These are phyloP conservation scores for Yamadazyma nakazawae DNA, from an alignment of 805 yeast species.

Conservation along the genomic window DNA sequence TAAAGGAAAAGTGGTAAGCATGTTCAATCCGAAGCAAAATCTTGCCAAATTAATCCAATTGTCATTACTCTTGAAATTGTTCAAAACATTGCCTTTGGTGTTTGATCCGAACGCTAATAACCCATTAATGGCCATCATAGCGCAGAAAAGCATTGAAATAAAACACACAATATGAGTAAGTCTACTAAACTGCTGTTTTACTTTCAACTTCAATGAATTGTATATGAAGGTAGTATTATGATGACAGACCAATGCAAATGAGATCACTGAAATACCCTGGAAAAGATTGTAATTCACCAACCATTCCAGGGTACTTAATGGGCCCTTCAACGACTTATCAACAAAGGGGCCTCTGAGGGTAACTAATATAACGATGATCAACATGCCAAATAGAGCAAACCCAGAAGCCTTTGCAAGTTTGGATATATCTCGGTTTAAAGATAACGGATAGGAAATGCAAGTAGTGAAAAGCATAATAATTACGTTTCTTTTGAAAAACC, in stretches of 20 bases:
- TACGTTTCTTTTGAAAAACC: slow-evolving; percentile 64
- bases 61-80: slow-evolving; percentile 80
- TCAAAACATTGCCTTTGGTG: slow-evolving; percentile 84
- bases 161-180: slow-evolving; percentile 83
- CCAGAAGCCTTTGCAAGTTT: slow-evolving; percentile 84
- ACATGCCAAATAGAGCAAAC: slow-evolving; percentile 82
- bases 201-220: slow-evolving; percentile 75
- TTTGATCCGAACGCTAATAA: slow-evolving; percentile 67
- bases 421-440: slow-evolving; percentile 76
- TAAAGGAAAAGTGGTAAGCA: slow-evolving; percentile 88
- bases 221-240: slow-evolving; percentile 90
- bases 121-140: slow-evolving; percentile 76
- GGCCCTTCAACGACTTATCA: slow-evolving; percentile 46
- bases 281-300: slow-evolving; percentile 64
- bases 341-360: slow-evolving; percentile 68
- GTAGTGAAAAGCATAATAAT: slow-evolving; percentile 68
- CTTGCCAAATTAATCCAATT: slow-evolving; percentile 79
- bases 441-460: slow-evolving; percentile 77
- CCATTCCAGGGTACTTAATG: slow-evolving; percentile 42
- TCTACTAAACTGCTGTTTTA: slow-evolving; percentile 67
- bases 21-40: slow-evolving; percentile 85
- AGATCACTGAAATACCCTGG: slow-evolving; percentile 90
- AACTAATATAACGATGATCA: slow-evolving; percentile 70
- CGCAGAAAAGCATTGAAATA: slow-evolving; percentile 76
- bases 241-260: slow-evolving; percentile 94